Base-by-base conservation (phyloP, 768 basidiomycete species). In the Xerocomellus amylosporus region DNA sequence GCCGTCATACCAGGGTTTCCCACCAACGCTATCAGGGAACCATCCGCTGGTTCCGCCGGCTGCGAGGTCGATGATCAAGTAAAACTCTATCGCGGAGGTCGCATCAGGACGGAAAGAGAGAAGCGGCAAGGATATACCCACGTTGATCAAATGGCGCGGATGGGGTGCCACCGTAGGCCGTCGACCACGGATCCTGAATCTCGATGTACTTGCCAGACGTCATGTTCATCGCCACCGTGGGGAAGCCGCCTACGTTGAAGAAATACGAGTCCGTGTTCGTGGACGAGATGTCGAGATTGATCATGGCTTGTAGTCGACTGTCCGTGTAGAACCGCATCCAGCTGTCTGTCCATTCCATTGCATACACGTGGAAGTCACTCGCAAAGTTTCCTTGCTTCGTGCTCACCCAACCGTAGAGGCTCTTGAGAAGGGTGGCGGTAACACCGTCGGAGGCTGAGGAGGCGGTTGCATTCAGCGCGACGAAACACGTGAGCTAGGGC, bases 21-120 rank as follows among this genome's bases (percentile, higher is more conserved):
- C 75, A 17, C 90, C 91, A 41, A 88, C 82, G 10, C 76, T 19
- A 34, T 69, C 68, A 1, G 68, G 68, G 50, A 69, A 69, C 68
- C 68, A 69, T 30, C 85, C 92, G 59, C 82, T 90, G 36, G 88
- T 91, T 2, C 86, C 85, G 10, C 93, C 93, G 10, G 82, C 90
- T 2, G 85, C 90, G 34, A 94, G 79, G 67, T 89, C 81, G 65
- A 95, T 73, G 63, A 91, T 83, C 24, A 94, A 72, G 72, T 90
- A 94, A 71, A 95, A 93, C 17, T 84, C 86, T 84, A 52, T 37
- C 14, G 8, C 13, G n/a, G 19, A n/a, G 64, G 56, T 49, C 65
- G 7, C 17, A 33, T 24, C 12, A 62, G 38, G 5, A 4, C 54
- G 28, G 44, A 31, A 8, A 17, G 7, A 17, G 49, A 48, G 33